Evolutionary conservation across 306 rosid genomes (phyloP).

Genomic region (Medicago arabica): DNA sequence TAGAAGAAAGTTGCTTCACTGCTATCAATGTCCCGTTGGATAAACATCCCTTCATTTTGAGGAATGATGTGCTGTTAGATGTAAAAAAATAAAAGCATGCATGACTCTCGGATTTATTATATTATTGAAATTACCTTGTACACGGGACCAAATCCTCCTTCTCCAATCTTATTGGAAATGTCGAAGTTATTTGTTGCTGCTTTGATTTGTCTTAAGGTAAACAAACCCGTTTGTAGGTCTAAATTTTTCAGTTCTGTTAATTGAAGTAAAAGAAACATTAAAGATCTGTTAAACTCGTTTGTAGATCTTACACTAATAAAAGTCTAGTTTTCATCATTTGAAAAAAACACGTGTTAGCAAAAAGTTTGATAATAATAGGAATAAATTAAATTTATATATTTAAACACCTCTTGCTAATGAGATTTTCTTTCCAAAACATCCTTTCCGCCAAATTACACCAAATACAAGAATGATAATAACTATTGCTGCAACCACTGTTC

Average conservation of each 20-base stretch:
- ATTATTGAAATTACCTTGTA: conserved; percentile 53
- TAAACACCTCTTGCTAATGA: conserved; percentile 39
- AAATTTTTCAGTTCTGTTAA: conserved; percentile 51
- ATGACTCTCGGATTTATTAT: neutral
- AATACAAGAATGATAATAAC: conserved; percentile 35
- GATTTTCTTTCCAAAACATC: conserved; percentile 34
- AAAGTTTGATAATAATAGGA: neutral
- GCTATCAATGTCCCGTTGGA: conserved; percentile 64
- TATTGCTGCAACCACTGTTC: conserved; percentile 47
- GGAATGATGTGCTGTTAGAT: neutral
- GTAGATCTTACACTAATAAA: too few species aligned
- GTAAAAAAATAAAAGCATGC: too few species aligned
- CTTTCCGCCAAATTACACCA: conserved; percentile 46
- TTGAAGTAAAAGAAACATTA: conserved; percentile 7
- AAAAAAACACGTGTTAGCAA: neutral
- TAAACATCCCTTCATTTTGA: conserved; percentile 41
- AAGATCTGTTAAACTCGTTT: neutral
- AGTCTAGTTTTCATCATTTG: neutral
- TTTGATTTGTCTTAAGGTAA: conserved; percentile 60
- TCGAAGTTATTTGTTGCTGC: conserved; percentile 66
- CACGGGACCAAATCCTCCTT: conserved; percentile 77
- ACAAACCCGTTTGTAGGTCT: conserved; percentile 45
- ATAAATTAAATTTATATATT: neutral
- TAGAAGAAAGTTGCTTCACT: conserved; percentile 72
- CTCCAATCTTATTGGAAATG: conserved; percentile 62